Evolutionary conservation across 1,284 basidiomycete genomes (phyloP).

Genomic region (Cystobasidium pallidum): DNA sequence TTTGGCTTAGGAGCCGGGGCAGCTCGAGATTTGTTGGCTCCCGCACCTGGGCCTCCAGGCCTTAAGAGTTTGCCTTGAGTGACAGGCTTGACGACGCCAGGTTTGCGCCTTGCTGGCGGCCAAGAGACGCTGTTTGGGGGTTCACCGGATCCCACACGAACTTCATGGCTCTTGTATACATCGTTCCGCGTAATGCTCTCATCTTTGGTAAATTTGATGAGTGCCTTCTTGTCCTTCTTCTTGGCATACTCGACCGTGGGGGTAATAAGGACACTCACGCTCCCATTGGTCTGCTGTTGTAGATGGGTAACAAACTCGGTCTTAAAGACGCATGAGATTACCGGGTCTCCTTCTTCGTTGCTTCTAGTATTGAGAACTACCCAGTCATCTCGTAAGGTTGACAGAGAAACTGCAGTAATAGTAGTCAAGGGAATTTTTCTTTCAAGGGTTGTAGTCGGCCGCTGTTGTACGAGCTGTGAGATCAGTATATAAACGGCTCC

Average conservation of each 20-base stretch:
- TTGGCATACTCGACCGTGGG: slow-evolving; percentile 86
- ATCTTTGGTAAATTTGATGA: slow-evolving; percentile 87
- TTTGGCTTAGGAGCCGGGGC: slow-evolving; percentile 53
- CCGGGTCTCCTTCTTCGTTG: slow-evolving; percentile 90
- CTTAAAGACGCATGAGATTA: slow-evolving; percentile 92
- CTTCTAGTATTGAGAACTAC: slow-evolving; percentile 78
- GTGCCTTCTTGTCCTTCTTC: slow-evolving; percentile 94
- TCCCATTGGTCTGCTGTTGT: slow-evolving; percentile 76
- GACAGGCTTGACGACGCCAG: slow-evolving; percentile 78
- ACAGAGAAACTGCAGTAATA: slow-evolving; percentile 82
- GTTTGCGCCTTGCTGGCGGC: slow-evolving; percentile 83
- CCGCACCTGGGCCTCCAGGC: slow-evolving; percentile 67
- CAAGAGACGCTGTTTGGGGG: slow-evolving; percentile 76
- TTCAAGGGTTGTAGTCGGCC: slow-evolving; percentile 69
- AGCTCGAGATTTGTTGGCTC: slow-evolving; percentile 53
- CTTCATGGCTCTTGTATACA: slow-evolving; percentile 89
- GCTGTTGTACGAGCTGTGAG: slow-evolving; percentile 70
- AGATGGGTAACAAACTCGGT: slow-evolving; percentile 88
- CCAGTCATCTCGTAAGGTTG: slow-evolving; percentile 93
- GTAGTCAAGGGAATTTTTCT: slow-evolving; percentile 86
- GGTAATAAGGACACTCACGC: slow-evolving; percentile 72
- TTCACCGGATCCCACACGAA: slow-evolving; percentile 87
- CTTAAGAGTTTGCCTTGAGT: slow-evolving; percentile 79
- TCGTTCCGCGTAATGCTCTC: slow-evolving; percentile 81
- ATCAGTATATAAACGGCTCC: slow-evolving; percentile 87